phyloP scores from a whole-genome alignment of 164 flowering plant genomes.

The Umbilicus rupestris region DNA sequence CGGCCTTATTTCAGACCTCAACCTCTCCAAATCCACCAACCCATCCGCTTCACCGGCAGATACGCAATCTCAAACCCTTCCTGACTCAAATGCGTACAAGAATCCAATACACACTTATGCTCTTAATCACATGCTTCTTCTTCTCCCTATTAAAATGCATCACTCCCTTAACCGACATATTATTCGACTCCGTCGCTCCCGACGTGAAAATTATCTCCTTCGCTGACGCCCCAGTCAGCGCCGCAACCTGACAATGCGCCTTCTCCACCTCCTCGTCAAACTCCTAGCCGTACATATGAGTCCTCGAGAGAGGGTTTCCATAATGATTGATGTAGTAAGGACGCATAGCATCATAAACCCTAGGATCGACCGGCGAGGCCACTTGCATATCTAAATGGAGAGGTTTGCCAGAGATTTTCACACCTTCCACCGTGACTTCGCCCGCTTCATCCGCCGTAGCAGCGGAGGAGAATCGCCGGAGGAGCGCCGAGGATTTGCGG shows the following conservation, averaged over 20 bases:
- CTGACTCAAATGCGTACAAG: conserved; percentile 83
- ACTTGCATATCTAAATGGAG: conserved; percentile 94
- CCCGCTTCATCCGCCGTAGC: conserved; percentile 20
- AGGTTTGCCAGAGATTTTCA: conserved; percentile 70
- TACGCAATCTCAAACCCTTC: conserved; percentile 86
- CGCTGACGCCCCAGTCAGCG: conserved; percentile 66
- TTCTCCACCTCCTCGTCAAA: conserved; percentile 78
- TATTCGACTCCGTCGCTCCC: conserved; percentile 97
- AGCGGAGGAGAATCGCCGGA: conserved; percentile 37
- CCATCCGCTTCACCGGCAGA: conserved; percentile 79
- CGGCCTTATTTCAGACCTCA: conserved; percentile 48
- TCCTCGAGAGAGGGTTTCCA: conserved; percentile 96
- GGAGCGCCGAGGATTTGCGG: conserved; percentile 13
- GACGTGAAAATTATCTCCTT: conserved; percentile 93
- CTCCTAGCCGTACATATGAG: conserved; percentile 97
- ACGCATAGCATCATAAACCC: conserved; percentile 86
- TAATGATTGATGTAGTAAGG: conserved; percentile 60
- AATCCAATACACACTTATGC: conserved; percentile 95
- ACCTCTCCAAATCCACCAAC: conserved; percentile 44
- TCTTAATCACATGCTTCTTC: conserved; percentile 79
- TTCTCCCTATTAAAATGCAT: conserved; percentile 70
- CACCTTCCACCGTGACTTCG: conserved; percentile 65
- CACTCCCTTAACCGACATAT: conserved; percentile 79
- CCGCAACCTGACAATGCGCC: conserved; percentile 69
- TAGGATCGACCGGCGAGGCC: conserved; percentile 86